Percentiles rank a stretch among this genome's conserved stretches.
phyloP scores from a whole-genome alignment of 2,329 filamentous ascomycete species.

The Torrubiella hemipterigena region DNA sequence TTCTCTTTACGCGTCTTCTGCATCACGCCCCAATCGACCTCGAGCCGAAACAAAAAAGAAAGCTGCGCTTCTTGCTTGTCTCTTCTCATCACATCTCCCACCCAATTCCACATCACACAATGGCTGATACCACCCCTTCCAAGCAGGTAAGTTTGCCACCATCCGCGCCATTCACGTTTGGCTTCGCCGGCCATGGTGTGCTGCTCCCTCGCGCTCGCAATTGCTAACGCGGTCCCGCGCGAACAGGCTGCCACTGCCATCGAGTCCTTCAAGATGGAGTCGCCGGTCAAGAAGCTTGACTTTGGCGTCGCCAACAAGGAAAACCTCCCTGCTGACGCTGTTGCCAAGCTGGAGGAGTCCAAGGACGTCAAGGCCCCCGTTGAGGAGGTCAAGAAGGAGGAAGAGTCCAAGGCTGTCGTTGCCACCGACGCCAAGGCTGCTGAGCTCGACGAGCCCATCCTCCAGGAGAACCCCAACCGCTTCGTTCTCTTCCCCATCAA shows the following conservation, averaged over 20 bases:
- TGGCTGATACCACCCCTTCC: slow-evolving; percentile 59
- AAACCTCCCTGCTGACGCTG: slow-evolving; percentile 48
- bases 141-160: slow-evolving; percentile 50
- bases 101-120: slow-evolving; percentile 28
- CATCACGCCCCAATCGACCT: slow-evolving; percentile 10
- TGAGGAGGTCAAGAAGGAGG: slow-evolving; percentile 36
- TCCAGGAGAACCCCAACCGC: slow-evolving; percentile 89
- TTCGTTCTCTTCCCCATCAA: slow-evolving; percentile 99
- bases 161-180: slow-evolving; percentile 16
- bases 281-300: slow-evolving; percentile 80
- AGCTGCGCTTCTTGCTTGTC: slow-evolving; percentile 8
- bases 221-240: slow-evolving; percentile 17
- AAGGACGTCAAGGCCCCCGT: slow-evolving; percentile 46
- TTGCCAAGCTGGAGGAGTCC: slow-evolving; percentile 40
- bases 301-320: slow-evolving; percentile 70
- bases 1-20: slow-evolving; percentile 16
- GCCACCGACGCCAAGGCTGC: slow-evolving; percentile 48
- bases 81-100: slow-evolving; percentile 3
- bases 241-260: slow-evolving; percentile 73
- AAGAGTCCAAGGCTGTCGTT: slow-evolving; percentile 24
- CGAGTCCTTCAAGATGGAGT: slow-evolving; percentile 84
- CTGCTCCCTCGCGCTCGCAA: slow-evolving; percentile 3
- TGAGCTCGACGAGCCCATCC: slow-evolving; percentile 77
- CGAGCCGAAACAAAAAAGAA: slow-evolving; percentile 9
- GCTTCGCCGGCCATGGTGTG: background rate